Evolutionary conservation across 1,284 basidiomycete genomes (phyloP), one percentile per base, ranked within the genome.

Genomic region (Microstroma glucosiphilum): DNA sequence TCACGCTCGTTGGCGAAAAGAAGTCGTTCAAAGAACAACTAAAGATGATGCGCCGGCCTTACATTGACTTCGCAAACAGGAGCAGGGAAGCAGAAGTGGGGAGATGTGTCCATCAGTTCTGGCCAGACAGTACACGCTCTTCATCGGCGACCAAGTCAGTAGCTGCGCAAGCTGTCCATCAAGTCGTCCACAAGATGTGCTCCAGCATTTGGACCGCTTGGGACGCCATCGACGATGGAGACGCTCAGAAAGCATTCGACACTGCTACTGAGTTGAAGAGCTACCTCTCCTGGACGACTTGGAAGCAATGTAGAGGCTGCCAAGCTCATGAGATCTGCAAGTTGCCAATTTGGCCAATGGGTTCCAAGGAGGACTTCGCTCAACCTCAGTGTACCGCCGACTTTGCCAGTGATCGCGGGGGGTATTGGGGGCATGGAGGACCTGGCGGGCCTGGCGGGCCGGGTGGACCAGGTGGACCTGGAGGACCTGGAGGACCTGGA

Each of bases 331-430:
- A 48, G 43, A 17, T 48, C 17, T 48, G 43, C 43, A 48, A 48
- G 12, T 21, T 48, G 17, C 43, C 43, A 21, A 48, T 48, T 48
- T 48, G 43, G 43, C 43, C 43, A 17, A 48, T 48, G 43, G 43
- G 43, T 6, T 4, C 15, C 43, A 48, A 48, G 43, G 43, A 48
- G 43, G 43, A 48, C 43, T 48, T 48, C 13, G 43, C 15, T 17
- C 15, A 48, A 12, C 43, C 43, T 17, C 43, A 21, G 17, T 48
- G 43, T 21, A n/a, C 43, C 17, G 12, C 43, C 13, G 43, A 48
- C 12, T 48, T 48, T 12, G 13, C 17, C 43, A 6, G 21, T 21
- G 43, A 12, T 48, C 17, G 12, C 15, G 43, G 43, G 12, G 15
- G 17, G 4, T 48, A 48, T 12, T 48, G 43, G 43, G 17, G 21